phyloP scores from a whole-genome alignment of 73 alveolate species.

The Paraurostyla sp. region DNA sequence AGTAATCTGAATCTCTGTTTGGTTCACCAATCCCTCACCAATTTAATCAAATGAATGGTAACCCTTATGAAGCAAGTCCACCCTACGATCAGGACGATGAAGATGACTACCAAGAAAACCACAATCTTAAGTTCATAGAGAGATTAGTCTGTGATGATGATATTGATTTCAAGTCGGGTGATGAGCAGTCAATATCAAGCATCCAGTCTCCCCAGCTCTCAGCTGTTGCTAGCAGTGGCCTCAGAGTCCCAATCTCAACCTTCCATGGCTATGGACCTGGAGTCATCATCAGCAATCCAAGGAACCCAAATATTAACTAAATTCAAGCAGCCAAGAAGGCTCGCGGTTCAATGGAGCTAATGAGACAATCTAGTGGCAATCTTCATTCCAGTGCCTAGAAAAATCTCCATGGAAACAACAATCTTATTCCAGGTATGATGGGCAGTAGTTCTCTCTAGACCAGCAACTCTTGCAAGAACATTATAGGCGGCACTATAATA shows the following conservation, averaged over 20 bases:
- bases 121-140: constrained; percentile 1
- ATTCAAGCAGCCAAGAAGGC: background rate
- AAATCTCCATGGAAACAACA: background rate
- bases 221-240: constrained; percentile 20
- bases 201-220: constrained; percentile 5
- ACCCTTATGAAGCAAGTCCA: constrained; percentile 23
- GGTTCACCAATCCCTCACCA: constrained; percentile 40
- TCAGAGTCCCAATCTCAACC: constrained; percentile 35
- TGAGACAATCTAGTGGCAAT: background rate
- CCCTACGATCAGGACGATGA: constrained; percentile 45
- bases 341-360: constrained; percentile 29
- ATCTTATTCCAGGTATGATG: background rate
- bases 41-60: constrained; percentile 15
- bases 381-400: background rate
- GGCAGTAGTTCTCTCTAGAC: background rate
- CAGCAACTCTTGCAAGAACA: constrained; percentile 14
- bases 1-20: constrained; percentile 8
- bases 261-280: constrained; percentile 38
- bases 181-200: constrained; percentile 5
- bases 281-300: background rate
- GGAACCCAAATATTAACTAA: background rate
- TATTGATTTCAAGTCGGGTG: constrained; percentile 38
- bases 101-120: background rate
- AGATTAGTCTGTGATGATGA: constrained; percentile 47
- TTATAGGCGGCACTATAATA: background rate